These are phyloP conservation scores for Neurospora tetraspora DNA, from an alignment of 495 filamentous ascomycete species.

Conservation along the genomic window DNA sequence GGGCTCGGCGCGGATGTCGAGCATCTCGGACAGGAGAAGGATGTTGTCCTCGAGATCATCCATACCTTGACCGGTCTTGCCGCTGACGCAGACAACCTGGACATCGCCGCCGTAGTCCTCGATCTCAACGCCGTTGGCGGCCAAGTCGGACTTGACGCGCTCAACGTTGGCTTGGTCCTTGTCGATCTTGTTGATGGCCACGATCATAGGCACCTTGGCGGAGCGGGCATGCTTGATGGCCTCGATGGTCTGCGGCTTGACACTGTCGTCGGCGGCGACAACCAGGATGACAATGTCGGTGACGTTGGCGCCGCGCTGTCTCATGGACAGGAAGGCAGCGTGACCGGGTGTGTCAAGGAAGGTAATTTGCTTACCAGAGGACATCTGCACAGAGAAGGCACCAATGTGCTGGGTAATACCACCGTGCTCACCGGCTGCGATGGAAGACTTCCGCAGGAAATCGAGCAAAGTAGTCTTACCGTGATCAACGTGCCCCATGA, in stretches of 20 bases:
- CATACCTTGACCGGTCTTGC: conserved; percentile 92
- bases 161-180: conserved; percentile 71
- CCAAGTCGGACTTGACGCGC: conserved; percentile 78
- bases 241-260: conserved; percentile 95
- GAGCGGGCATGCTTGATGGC: conserved; percentile 87
- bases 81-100: conserved; percentile 81
- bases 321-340: conserved; percentile 91
- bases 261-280: conserved; percentile 93
- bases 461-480: conserved; percentile 97
- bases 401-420: conserved; percentile 99
- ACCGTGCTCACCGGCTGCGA: conserved; percentile 84
- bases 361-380: conserved; percentile 77
- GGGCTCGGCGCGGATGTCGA: conserved; percentile 76
- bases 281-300: conserved; percentile 97
- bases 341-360: conserved; percentile 98
- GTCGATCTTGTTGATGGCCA: conserved; percentile 97
- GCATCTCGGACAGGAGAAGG: conserved; percentile 70
- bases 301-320: conserved; percentile 87
- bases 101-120: conserved; percentile 95
- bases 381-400: conserved; percentile 89
- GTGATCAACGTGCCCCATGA: conserved; percentile 99
- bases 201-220: conserved; percentile 92
- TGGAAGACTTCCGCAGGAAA: conserved; percentile 84
- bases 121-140: conserved; percentile 75
- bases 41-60: conserved; percentile 83